These are phyloP conservation scores for Debaryomyces robertsiae DNA, from an alignment of 1,139 yeast species.

Conservation along the genomic window DNA sequence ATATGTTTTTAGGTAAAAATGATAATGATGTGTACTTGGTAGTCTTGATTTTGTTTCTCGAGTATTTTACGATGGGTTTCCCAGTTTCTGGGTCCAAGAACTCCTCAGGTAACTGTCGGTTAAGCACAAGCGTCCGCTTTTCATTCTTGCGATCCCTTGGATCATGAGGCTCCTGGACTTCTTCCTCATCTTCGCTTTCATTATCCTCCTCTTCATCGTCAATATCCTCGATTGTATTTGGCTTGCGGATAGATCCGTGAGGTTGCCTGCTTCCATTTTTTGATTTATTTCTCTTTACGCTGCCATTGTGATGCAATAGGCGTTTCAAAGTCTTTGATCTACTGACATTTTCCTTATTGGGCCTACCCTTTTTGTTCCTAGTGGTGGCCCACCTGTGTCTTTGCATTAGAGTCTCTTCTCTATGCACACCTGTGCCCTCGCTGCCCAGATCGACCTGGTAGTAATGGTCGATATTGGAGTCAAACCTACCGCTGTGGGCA, in stretches of 20 bases:
- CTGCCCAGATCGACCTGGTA: constrained; percentile 16
- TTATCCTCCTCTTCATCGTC: constrained; percentile 27
- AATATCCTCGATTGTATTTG: constrained; percentile 31
- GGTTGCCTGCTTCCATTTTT: constrained; percentile 8
- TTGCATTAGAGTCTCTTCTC: constrained; percentile 48
- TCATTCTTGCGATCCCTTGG: constrained; percentile 44
- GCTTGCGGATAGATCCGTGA: constrained; percentile 24
- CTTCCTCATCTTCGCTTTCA: constrained; percentile 22
- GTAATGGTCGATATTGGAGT: constrained; percentile 12
- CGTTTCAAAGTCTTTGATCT: constrained; percentile 50
- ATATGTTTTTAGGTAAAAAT: constrained; percentile 56
- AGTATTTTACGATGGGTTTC: constrained; percentile 35
- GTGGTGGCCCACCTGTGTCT: constrained; percentile 92
- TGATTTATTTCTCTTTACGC: constrained; percentile 12
- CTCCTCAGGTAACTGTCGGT: constrained; percentile 67
- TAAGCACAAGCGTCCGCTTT: constrained; percentile 64
- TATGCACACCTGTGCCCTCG: constrained; percentile 12
- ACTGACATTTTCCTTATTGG: constrained; percentile 46
- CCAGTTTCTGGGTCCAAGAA: constrained; percentile 51
- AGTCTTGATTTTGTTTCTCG: constrained; percentile 60
- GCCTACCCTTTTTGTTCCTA: constrained; percentile 73
- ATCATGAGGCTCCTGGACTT: constrained; percentile 33
- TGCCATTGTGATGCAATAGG: constrained; percentile 23
- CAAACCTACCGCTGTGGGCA: constrained; percentile 11
- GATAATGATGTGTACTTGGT: constrained; percentile 61